phyloP scores from a whole-genome alignment of 2,329 filamentous ascomycete genomes.

The Dothistroma septosporum region DNA sequence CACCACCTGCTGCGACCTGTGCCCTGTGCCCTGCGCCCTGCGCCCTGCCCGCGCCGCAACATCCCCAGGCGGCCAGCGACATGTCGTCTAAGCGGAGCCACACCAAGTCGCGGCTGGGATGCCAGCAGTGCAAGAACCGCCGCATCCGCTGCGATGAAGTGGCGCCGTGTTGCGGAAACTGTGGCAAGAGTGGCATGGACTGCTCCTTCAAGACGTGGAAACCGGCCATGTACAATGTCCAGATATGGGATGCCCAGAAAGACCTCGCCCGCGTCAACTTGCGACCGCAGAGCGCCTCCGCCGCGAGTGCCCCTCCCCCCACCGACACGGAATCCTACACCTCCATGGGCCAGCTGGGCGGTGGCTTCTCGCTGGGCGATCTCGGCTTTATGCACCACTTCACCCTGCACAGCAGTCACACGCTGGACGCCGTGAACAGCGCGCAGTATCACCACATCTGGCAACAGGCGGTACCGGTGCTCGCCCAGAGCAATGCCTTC shows the following conservation, averaged over 20 bases:
- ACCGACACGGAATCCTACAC: not conserved
- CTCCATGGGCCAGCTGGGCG: not conserved
- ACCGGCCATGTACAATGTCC: slow-evolving; percentile 12
- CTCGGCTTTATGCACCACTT: slow-evolving; percentile 17
- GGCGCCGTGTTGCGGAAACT: slow-evolving; percentile 25
- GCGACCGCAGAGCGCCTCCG: not conserved
- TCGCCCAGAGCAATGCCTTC: slow-evolving; percentile 24
- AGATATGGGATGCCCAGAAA: slow-evolving; percentile 6
- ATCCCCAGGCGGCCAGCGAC: not conserved
- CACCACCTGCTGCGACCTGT: too few species aligned
- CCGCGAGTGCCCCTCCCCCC: not conserved
- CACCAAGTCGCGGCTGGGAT: slow-evolving; percentile 28
- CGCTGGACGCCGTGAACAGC: slow-evolving; percentile 16
- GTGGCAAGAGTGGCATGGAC: slow-evolving; percentile 24
- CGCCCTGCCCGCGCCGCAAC: not conserved
- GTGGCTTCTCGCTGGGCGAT: slow-evolving; percentile 6
- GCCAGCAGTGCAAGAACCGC: slow-evolving; percentile 28
- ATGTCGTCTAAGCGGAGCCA: slow-evolving; percentile 24
- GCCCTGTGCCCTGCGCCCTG: too few species aligned
- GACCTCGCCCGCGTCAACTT: slow-evolving; percentile 7
- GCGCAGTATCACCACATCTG: slow-evolving; percentile 25
- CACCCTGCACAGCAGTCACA: slow-evolving; percentile 11
- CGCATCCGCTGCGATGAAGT: slow-evolving; percentile 28
- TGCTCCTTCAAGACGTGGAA: slow-evolving; percentile 25
- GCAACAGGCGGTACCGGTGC: slow-evolving; percentile 22